Evolutionary conservation across 2,329 filamentous ascomycete species (phyloP).

Genomic region (Aplosporella prunicola): DNA sequence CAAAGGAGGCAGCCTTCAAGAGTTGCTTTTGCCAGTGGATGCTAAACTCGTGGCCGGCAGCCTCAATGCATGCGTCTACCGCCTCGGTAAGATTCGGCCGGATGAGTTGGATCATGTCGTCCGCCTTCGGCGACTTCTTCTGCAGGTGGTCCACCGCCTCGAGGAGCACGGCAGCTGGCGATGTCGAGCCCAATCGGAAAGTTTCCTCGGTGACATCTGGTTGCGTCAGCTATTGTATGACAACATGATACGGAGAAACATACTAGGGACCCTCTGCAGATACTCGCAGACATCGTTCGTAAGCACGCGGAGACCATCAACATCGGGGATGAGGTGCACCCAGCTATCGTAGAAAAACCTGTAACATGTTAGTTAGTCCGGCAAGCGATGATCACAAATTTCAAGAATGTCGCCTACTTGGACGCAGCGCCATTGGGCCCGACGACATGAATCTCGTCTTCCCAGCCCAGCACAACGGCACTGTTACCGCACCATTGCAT

Average conservation of each 20-base stretch:
- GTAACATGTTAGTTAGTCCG: slow-evolving; percentile 15
- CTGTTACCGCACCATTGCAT: slow-evolving; percentile 96
- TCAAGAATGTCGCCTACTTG: slow-evolving; percentile 36
- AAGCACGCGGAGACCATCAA: slow-evolving; percentile 80
- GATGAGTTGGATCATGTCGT: slow-evolving; percentile 95
- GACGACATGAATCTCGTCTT: slow-evolving; percentile 91
- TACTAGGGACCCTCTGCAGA: slow-evolving; percentile 76
- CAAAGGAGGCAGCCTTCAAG: slow-evolving; percentile 92
- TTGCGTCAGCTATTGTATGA: no score
- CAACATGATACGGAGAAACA: neutral
- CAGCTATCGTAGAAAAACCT: slow-evolving; percentile 85
- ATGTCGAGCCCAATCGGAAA: slow-evolving; percentile 79
- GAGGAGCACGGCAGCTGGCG: slow-evolving; percentile 81
- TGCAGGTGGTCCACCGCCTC: slow-evolving; percentile 89
- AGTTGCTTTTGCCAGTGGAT: slow-evolving; percentile 90
- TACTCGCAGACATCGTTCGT: slow-evolving; percentile 97
- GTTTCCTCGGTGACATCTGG: slow-evolving; percentile 74
- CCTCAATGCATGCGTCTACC: slow-evolving; percentile 86
- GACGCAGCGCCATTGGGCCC: slow-evolving; percentile 70
- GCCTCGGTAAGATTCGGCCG: slow-evolving; percentile 79
- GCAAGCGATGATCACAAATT: neutral
- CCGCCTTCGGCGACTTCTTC: slow-evolving; percentile 88
- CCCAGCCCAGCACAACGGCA: slow-evolving; percentile 88
- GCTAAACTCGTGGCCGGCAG: slow-evolving; percentile 85
- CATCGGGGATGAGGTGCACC: slow-evolving; percentile 79